These are phyloP conservation scores for Hypoxylon lienhwacheense DNA, from an alignment of 495 filamentous ascomycete species.

Conservation along the genomic window DNA sequence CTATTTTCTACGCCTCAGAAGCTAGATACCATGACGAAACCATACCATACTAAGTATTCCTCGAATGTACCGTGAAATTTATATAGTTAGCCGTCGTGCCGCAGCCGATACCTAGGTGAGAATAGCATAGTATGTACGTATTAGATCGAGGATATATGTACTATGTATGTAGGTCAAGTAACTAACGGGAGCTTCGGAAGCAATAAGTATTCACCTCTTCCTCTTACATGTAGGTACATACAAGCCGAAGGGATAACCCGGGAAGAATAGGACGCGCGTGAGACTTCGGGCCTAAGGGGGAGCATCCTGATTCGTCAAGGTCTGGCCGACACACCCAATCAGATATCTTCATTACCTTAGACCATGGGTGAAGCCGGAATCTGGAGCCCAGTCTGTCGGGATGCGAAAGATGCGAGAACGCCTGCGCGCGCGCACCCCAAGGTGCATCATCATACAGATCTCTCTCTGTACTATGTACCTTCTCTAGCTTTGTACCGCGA, in stretches of 20 bases:
- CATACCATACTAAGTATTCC: no score
- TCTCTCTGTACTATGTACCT: conserved; percentile 1
- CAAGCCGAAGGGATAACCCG: conserved; percentile 24
- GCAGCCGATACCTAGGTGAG: conserved; percentile 22
- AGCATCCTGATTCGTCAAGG: conserved; percentile 13
- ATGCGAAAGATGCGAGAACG: conserved; percentile 2
- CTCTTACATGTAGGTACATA: no score
- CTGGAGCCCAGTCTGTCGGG: conserved; percentile 33
- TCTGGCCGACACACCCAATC: conserved; percentile 21
- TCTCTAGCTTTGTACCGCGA: neutral
- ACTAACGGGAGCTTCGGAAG: conserved; percentile 23
- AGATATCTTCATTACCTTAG: conserved; percentile 12
- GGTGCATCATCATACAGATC: conserved; percentile 17
- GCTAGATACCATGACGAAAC: conserved; percentile 21
- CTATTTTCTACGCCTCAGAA: conserved; percentile 11
- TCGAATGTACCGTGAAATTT: conserved; percentile 26
- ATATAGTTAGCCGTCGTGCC: conserved; percentile 5
- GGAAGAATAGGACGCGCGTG: conserved; percentile 27
- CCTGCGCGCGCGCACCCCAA: neutral
- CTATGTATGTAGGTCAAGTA: no score
- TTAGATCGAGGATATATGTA: no score
- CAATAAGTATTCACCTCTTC: conserved; percentile 11
- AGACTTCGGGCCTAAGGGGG: conserved; percentile 2
- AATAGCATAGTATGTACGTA: conserved; percentile 5
- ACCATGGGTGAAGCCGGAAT: conserved; percentile 32